Conservation (phyloP, 2,329 filamentous ascomycete genomes). For the Sarocladium strictum region DNA sequence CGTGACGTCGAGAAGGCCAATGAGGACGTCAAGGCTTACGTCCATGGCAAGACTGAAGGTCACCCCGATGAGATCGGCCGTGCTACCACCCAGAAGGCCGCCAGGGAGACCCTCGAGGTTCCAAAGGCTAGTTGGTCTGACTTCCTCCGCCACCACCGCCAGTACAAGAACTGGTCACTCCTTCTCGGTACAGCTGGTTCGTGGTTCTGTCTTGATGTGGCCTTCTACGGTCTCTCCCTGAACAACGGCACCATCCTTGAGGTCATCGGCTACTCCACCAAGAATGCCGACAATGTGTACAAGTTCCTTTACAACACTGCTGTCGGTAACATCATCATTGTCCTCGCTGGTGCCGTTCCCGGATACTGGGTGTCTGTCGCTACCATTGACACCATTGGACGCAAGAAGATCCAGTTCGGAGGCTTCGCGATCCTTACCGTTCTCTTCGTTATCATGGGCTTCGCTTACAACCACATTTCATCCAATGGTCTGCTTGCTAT, state of each 20-base stretch:
- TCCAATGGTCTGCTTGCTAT: slow-evolving; percentile 48
- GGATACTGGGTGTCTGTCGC: slow-evolving; percentile 79
- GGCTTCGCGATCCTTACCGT: slow-evolving; percentile 57
- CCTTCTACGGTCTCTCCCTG: slow-evolving; percentile 64
- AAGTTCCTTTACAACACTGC: slow-evolving; percentile 67
- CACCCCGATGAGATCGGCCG: slow-evolving; percentile 61
- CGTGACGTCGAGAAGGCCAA: slow-evolving; percentile 69
- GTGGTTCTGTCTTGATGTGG: slow-evolving; percentile 68
- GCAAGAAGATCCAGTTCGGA: slow-evolving; percentile 69
- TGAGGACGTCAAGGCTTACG: slow-evolving; percentile 70
- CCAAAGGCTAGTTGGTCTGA: slow-evolving; percentile 68
- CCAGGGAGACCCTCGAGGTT: slow-evolving; percentile 49
- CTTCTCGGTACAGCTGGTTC: slow-evolving; percentile 76
- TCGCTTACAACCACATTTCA: slow-evolving; percentile 50
- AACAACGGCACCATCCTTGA: slow-evolving; percentile 70
- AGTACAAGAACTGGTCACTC: slow-evolving; percentile 66
- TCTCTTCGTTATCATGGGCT: slow-evolving; percentile 58
- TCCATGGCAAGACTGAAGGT: slow-evolving; percentile 57
- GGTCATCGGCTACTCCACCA: slow-evolving; percentile 62
- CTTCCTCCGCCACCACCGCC: slow-evolving; percentile 64
- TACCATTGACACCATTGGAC: slow-evolving; percentile 66
- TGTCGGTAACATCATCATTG: slow-evolving; percentile 72
- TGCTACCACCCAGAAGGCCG: slow-evolving; percentile 48
- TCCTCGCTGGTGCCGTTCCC: slow-evolving; percentile 72
- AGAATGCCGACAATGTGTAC: slow-evolving; percentile 50